phyloP scores from a whole-genome alignment of 1,139 yeast species.

The Trichomonascaceae sp. region DNA sequence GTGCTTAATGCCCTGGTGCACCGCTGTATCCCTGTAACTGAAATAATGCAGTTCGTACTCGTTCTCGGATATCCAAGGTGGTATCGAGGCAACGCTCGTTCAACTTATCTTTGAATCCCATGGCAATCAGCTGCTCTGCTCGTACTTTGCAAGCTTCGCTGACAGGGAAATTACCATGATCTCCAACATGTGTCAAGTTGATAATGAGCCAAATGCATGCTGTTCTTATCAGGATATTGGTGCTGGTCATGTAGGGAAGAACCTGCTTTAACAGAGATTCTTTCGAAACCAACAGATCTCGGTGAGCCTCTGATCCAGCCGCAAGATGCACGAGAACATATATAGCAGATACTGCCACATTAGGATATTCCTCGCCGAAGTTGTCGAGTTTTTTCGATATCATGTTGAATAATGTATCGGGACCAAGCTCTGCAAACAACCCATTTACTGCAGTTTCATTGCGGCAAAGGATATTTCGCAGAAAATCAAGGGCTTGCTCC shows the following conservation, averaged over 20 bases:
- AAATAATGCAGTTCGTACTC: slow-evolving; percentile 43
- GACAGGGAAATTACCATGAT: slow-evolving; percentile 18
- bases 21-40: slow-evolving; percentile 25
- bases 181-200: slow-evolving; percentile 49
- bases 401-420: slow-evolving; percentile 26
- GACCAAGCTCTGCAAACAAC: slow-evolving; percentile 36
- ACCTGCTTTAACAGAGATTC: slow-evolving; percentile 39
- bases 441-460: slow-evolving; percentile 46
- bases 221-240: slow-evolving; percentile 39
- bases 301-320: slow-evolving; percentile 45
- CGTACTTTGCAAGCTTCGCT: slow-evolving; percentile 21
- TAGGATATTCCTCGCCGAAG: slow-evolving; percentile 14
- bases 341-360: slow-evolving; percentile 41
- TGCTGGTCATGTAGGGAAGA: slow-evolving; percentile 32
- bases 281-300: slow-evolving; percentile 41
- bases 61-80: slow-evolving; percentile 42
- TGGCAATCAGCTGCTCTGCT: slow-evolving; percentile 28
- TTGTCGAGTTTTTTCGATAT: slow-evolving; percentile 22
- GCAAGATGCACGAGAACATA: slow-evolving; percentile 55
- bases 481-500: slow-evolving; percentile 62
- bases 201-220: slow-evolving; percentile 57
- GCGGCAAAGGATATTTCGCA: slow-evolving; percentile 70
- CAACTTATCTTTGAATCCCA: slow-evolving; percentile 39
- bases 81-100: slow-evolving; percentile 31
- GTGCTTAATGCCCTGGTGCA: background rate